Conservation (phyloP, 1,284 basidiomycete species). For the Paramarasmius palmivorus region DNA sequence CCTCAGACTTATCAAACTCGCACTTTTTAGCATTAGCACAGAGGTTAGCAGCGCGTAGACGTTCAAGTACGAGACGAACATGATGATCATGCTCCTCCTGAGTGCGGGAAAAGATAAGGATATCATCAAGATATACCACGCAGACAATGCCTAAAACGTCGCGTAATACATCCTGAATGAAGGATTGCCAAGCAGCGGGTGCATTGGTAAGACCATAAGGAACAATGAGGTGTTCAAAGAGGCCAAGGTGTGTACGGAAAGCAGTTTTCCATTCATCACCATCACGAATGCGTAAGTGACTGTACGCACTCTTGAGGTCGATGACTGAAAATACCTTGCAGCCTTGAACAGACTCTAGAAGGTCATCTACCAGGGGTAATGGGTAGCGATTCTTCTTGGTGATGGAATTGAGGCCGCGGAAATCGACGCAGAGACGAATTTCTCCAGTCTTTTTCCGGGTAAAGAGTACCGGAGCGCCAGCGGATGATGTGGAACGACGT, state of each 20-base stretch:
- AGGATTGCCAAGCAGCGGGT: too few relatives aligned
- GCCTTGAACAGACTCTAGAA: not conserved
- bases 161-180: too few relatives aligned
- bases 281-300: conserved; percentile 24
- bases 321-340: too few relatives aligned
- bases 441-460: conserved; percentile 37
- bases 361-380: not conserved
- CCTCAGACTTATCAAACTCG: too few relatives aligned
- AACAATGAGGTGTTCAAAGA: conserved; percentile 36
- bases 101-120: too few relatives aligned
- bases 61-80: too few relatives aligned
- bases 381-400: conserved; percentile 15
- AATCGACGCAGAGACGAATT: conserved; percentile 34
- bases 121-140: too few relatives aligned
- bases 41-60: too few relatives aligned
- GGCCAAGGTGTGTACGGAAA: conserved; percentile 22
- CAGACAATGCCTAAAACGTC: too few relatives aligned
- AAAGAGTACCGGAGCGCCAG: conserved; percentile 33
- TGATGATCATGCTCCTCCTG: too few relatives aligned
- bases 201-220: too few relatives aligned
- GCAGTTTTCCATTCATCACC: conserved; percentile 5
- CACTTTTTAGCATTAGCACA: too few relatives aligned
- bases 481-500: conserved; percentile 18
- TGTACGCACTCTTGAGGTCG: conserved; percentile 31
- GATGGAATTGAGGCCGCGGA: conserved; percentile 25